Evolutionary conservation across 257 asterid genomes (phyloP).

Genomic region (Parsonsia alboflavescens): DNA sequence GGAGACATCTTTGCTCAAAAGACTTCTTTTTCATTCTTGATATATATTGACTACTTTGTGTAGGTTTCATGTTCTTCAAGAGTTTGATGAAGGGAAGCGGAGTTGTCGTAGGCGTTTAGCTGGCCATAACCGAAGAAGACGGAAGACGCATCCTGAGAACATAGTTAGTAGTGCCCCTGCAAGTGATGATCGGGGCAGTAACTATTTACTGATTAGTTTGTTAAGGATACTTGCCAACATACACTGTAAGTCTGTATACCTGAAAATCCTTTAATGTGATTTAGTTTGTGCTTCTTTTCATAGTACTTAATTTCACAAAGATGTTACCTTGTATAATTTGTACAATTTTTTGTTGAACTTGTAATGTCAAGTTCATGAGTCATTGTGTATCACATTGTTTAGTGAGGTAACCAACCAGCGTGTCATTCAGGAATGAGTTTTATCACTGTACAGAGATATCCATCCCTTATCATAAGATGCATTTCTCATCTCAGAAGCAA

Average conservation of each 20-base stretch:
- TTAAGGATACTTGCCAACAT: slow-evolving; percentile 81
- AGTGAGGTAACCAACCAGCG: background rate
- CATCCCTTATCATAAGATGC: background rate
- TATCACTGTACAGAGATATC: background rate
- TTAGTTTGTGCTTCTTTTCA: background rate
- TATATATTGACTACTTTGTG: slow-evolving; percentile 13
- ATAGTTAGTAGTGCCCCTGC: slow-evolving; percentile 34
- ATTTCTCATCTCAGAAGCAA: background rate
- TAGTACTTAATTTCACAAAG: background rate
- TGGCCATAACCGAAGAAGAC: slow-evolving; percentile 78
- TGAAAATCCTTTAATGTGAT: background rate
- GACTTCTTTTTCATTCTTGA: background rate
- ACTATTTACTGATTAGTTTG: slow-evolving; percentile 66
- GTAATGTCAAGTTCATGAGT: background rate
- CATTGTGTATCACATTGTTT: background rate
- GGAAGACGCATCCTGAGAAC: slow-evolving; percentile 89
- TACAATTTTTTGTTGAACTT: background rate
- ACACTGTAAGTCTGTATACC: slow-evolving; percentile 50
- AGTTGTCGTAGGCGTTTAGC: slow-evolving; percentile 95
- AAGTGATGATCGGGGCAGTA: slow-evolving; percentile 60
- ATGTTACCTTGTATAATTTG: background rate
- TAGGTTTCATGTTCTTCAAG: slow-evolving; percentile 87
- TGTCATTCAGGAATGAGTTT: background rate
- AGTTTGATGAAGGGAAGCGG: slow-evolving; percentile 92
- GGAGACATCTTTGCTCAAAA: background rate